phyloP scores from a whole-genome alignment of 75 land plant species.

The Selaginella tamariscina region DNA sequence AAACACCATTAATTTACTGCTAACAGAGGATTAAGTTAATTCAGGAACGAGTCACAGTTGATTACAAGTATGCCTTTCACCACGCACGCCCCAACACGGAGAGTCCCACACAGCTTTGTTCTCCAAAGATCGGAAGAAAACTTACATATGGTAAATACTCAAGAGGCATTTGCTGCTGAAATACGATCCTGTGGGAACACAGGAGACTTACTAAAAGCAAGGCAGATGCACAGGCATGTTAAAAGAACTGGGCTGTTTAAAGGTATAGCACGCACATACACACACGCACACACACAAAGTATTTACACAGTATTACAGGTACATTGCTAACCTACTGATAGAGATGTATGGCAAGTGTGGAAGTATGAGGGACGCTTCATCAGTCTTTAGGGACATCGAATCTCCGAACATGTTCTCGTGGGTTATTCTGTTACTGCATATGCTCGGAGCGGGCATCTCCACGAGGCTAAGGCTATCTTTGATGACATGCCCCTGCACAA shows the following conservation, averaged over 20 bases:
- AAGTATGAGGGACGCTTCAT: not conserved
- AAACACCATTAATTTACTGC: not conserved
- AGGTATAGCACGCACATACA: no score
- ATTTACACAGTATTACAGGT: not conserved
- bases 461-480: not conserved
- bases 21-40: not conserved
- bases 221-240: no score
- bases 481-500: not conserved
- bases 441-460: not conserved
- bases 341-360: conserved; percentile 14
- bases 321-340: not conserved
- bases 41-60: not conserved
- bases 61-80: no score
- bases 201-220: not conserved
- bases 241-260: no score
- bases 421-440: not conserved
- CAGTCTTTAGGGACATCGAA: not conserved
- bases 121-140: not conserved
- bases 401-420: not conserved
- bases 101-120: not conserved
- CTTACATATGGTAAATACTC: not conserved
- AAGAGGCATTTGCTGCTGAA: not conserved
- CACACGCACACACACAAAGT: not conserved
- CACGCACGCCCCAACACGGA: no score
- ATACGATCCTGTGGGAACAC: not conserved